Base-by-base conservation (phyloP, 805 yeast species). In the Kluyveromyces starmeri region DNA sequence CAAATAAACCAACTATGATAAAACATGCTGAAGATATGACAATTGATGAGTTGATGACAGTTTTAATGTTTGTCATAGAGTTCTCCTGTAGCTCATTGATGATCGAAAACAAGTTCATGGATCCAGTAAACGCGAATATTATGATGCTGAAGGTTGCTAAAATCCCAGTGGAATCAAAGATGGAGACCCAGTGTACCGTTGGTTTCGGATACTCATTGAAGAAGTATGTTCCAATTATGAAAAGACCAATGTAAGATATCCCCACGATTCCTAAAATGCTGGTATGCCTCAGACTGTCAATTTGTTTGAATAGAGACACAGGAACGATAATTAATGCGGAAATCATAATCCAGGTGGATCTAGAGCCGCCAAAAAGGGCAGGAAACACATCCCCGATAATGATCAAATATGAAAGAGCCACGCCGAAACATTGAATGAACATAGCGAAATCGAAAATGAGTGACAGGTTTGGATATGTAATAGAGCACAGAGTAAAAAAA, bases 361-460 rank as follows among this genome's bases (percentile, higher is more conserved):
- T 47, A 4, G 46, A 34, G 5, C 67, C 58, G 61, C 78, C 73
- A 27, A 78, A 61, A 33, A 74, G 55, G 13, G 72, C 64, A 4
- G 89, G 89, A 66, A 82, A 72, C 36, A 83, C 61, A 50, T 82
- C 92, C 9, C 92, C 92, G 34, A 82, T 73, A 34, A 83, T 68
- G 12, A 83, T 83, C 39, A 83, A 52, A 48, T 83, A 83, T 30
- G 78, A 70, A 10, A 83, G 63, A 3, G 79, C 78, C 12, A 78
- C 86, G 16, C 94, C 94, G 58, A 78, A 83, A 52, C 89, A 80
- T 58, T 83, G 86, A 30, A 80, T 64, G 21, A 79, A 73, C 52
- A 83, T 80, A 22, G 85, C 81, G 16, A 76, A 56, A 57, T 83
- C 92, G 50, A 82, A 83, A n/a, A 81, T 48, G 5, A 81, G 68